Evolutionary conservation across 345 rosid genomes (phyloP).

Genomic region (Camelina laxa): DNA sequence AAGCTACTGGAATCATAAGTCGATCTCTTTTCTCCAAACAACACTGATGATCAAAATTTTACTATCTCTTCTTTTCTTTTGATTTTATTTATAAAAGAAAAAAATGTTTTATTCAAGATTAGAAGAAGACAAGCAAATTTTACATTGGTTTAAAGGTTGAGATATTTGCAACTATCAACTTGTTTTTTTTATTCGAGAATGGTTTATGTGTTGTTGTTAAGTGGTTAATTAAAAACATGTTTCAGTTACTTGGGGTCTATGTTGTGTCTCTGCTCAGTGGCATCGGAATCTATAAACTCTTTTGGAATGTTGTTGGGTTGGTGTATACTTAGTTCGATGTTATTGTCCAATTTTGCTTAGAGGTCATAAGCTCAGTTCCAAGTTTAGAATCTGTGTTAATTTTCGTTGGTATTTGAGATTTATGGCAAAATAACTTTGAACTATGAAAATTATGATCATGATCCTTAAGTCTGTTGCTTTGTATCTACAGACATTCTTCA

Average conservation of each 20-base stretch:
- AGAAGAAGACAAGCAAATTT: background rate
- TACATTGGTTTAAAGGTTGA: background rate
- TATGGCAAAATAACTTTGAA: background rate
- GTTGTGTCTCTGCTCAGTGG: background rate
- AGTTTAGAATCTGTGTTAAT: background rate
- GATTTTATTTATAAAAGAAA: background rate
- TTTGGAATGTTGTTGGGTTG: background rate
- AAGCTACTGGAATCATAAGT: constrained; percentile 84
- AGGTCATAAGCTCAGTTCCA: background rate
- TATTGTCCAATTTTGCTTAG: background rate
- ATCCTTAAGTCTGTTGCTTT: background rate
- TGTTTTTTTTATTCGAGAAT: background rate
- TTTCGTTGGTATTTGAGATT: no score
- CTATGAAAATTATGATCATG: background rate
- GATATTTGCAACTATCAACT: background rate
- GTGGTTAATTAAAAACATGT: background rate
- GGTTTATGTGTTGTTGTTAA: background rate
- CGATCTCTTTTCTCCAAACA: constrained; percentile 61
- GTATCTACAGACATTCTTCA: background rate
- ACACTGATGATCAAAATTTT: constrained; percentile 43
- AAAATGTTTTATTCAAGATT: background rate
- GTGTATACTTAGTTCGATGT: background rate
- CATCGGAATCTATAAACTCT: background rate
- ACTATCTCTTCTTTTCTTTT: background rate
- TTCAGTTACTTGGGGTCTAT: background rate